A percentile compares a stretch with the other conserved stretches of the same genome.
Evolutionary conservation across 768 basidiomycete species (phyloP).

Genomic region (Tylopilus balloui): DNA sequence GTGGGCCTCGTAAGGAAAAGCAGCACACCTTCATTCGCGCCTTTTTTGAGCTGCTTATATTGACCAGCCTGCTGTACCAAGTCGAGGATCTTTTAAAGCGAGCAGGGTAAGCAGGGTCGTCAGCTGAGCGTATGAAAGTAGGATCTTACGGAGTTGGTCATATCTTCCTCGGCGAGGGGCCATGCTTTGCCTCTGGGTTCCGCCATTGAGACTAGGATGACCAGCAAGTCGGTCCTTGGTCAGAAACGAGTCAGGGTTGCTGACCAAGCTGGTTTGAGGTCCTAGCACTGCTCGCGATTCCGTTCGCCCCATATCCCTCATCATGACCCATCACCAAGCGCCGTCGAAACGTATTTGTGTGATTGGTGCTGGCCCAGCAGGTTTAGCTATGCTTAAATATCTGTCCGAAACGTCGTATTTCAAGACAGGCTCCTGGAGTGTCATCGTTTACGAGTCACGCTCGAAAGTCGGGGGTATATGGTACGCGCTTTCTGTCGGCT

Average conservation of each 20-base stretch:
- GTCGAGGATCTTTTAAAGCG: constrained; percentile 73
- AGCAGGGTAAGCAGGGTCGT: neutral
- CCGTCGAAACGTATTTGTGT: constrained; percentile 51
- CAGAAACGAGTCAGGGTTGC: constrained; percentile 26
- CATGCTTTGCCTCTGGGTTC: constrained; percentile 77
- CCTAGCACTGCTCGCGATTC: too few relatives aligned
- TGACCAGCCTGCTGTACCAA: constrained; percentile 93
- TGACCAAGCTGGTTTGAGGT: neutral
- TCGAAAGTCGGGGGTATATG: constrained; percentile 72
- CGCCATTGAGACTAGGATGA: constrained; percentile 41
- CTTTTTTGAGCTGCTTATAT: constrained; percentile 98
- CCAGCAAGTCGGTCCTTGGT: constrained; percentile 78
- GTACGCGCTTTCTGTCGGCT: constrained; percentile 37
- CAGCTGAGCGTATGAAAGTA: neutral
- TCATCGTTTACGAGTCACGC: constrained; percentile 60
- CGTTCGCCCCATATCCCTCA: too few relatives aligned
- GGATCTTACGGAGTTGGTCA: constrained; percentile 81
- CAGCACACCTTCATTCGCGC: constrained; percentile 88
- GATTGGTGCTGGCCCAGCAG: constrained; percentile 73
- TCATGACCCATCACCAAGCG: constrained; percentile 8
- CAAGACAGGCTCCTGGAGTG: constrained; percentile 57
- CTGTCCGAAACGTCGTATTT: constrained; percentile 56
- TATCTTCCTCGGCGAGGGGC: constrained; percentile 77
- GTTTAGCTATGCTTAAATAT: constrained; percentile 65
- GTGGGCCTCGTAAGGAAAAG: neutral